Evolutionary conservation across 2,329 filamentous ascomycete species (phyloP).

Genomic region (Cryphonectria nitschkei): DNA sequence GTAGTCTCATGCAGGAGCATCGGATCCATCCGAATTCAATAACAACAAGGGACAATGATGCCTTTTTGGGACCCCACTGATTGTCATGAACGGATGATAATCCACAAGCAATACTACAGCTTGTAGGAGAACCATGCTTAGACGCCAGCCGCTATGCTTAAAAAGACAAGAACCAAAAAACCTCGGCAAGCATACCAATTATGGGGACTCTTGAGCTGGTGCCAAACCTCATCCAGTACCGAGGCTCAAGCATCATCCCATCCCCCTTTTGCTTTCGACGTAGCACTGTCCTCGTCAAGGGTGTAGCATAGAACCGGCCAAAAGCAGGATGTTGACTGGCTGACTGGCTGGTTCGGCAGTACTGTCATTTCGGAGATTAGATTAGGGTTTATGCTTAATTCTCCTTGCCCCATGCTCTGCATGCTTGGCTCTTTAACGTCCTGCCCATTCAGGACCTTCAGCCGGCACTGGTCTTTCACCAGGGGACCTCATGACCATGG

Average conservation of each 20-base stretch:
- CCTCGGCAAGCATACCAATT: background rate
- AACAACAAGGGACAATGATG: background rate
- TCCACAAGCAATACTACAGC: background rate
- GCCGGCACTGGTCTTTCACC: background rate
- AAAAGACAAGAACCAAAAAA: background rate
- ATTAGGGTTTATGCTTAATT: slow-evolving; percentile 17
- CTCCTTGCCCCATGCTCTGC: background rate
- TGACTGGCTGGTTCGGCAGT: background rate
- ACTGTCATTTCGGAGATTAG: background rate
- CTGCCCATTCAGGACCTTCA: slow-evolving; percentile 2
- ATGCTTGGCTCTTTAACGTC: background rate
- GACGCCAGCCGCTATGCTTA: background rate
- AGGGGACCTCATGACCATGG: background rate
- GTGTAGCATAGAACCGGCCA: background rate
- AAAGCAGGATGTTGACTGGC: background rate
- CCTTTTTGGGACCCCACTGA: background rate
- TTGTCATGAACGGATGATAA: background rate
- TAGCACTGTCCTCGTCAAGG: background rate
- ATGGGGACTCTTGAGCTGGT: background rate
- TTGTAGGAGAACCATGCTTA: background rate
- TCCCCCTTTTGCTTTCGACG: background rate
- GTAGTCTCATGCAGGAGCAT: background rate
- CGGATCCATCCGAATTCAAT: background rate
- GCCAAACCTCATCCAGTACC: background rate
- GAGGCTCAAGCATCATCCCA: background rate